These are phyloP conservation scores for Tremella yokohamensis DNA, from an alignment of 768 basidiomycete species.

Conservation along the genomic window DNA sequence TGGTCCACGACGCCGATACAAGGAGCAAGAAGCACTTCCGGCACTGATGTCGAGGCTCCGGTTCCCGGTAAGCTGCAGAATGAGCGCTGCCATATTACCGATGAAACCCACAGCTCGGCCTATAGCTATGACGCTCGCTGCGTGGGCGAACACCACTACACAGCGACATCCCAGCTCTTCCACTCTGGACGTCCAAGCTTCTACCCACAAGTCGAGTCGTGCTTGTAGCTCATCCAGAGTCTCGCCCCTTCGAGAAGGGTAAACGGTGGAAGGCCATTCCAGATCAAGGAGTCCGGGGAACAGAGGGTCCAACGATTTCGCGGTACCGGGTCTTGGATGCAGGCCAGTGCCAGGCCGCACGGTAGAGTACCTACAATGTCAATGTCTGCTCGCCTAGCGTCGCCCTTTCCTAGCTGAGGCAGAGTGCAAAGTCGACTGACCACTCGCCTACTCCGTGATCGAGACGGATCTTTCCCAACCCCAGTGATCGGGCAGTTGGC, in stretches of 20 bases:
- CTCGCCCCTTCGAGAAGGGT: conserved; percentile 47
- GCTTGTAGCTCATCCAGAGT: conserved; percentile 41
- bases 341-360: conserved; percentile 40
- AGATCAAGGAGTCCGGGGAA: conserved; percentile 38
- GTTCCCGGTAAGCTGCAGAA: conserved; percentile 45
- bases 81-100: background rate
- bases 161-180: conserved; percentile 41
- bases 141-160: conserved; percentile 50
- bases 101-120: conserved; percentile 39
- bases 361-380: conserved; percentile 45
- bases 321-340: conserved; percentile 44
- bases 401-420: no score
- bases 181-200: conserved; percentile 34
- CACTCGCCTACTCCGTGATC: conserved; percentile 51
- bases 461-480: conserved; percentile 23
- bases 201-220: conserved; percentile 36
- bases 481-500: conserved; percentile 28
- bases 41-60: conserved; percentile 38
- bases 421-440: conserved; percentile 16
- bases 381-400: background rate
- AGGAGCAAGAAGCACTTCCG: conserved; percentile 45
- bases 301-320: conserved; percentile 20
- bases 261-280: conserved; percentile 42
- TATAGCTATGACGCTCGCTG: conserved; percentile 50
- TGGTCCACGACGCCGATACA: conserved; percentile 28